Evolutionary conservation across 1,139 yeast species (phyloP).

Genomic region (Tardiomyces digboiensis): DNA sequence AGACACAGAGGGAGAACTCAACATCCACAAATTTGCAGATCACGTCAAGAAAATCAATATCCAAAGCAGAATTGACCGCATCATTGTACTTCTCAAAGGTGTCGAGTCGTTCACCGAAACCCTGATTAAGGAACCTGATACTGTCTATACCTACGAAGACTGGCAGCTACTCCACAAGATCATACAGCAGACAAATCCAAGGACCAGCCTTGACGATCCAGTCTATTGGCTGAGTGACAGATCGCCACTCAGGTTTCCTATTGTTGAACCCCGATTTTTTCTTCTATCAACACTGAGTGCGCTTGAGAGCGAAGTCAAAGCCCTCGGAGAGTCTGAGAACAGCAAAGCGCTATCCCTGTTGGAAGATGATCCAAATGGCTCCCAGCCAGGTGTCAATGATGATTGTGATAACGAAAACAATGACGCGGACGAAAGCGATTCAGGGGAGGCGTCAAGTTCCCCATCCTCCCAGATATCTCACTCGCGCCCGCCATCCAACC

Average conservation of each 20-base stretch:
- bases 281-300: constrained; percentile 15
- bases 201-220: not conserved
- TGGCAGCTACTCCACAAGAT: constrained; percentile 32
- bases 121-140: constrained; percentile 26
- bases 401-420: too few relatives aligned
- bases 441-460: too few relatives aligned
- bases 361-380: too few relatives aligned
- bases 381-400: too few relatives aligned
- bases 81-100: constrained; percentile 19
- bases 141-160: constrained; percentile 33
- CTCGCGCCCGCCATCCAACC: too few relatives aligned
- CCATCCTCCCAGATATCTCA: too few relatives aligned
- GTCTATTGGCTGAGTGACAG: constrained; percentile 46
- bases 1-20: constrained; percentile 2
- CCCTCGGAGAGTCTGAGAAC: not conserved
- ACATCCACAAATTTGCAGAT: constrained; percentile 3
- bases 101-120: constrained; percentile 9
- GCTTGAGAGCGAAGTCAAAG: not conserved
- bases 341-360: too few relatives aligned
- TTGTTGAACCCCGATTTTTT: constrained; percentile 57
- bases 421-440: too few relatives aligned
- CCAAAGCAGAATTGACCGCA: constrained; percentile 7
- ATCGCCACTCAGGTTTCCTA: constrained; percentile 60
- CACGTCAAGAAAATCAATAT: not conserved
- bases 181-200: constrained; percentile 1